Conservation (phyloP, 257 asterid species). For the Jasminum sambac region DNA sequence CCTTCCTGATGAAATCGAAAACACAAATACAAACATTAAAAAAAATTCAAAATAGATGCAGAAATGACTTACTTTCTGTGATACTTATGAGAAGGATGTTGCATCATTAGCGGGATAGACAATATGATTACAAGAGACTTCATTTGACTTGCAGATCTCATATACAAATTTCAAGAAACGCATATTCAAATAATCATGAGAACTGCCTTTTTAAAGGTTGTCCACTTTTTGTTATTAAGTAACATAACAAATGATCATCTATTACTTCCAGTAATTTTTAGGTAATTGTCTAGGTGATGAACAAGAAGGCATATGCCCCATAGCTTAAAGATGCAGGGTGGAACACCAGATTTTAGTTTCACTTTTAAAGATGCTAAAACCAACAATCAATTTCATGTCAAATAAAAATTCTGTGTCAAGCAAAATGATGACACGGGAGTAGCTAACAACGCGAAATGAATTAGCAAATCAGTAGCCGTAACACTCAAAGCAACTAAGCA, state of each 20-base stretch:
- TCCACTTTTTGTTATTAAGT: not conserved
- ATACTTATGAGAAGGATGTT: not conserved
- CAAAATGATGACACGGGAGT: not conserved
- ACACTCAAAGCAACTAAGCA: not conserved
- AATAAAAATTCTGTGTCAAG: not conserved
- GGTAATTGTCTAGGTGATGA: not conserved
- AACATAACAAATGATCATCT: not conserved
- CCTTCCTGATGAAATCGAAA: slow-evolving; percentile 69
- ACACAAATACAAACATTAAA: not conserved
- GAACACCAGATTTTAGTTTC: slow-evolving; percentile 13
- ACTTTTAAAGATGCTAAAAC: slow-evolving; percentile 9
- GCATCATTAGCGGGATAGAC: not conserved
- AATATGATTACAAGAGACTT: not conserved
- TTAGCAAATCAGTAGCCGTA: slow-evolving; percentile 7
- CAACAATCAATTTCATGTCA: not conserved
- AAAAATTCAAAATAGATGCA: not conserved
- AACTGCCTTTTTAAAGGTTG: not conserved
- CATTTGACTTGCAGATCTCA: not conserved
- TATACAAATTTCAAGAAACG: not conserved
- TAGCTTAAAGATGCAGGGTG: not conserved
- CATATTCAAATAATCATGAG: not conserved
- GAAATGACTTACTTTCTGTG: not conserved
- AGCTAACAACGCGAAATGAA: not conserved
- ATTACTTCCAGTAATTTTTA: not conserved
- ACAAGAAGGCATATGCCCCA: slow-evolving; percentile 12